phyloP scores from a whole-genome alignment of 1,284 basidiomycete species.

The Golubevia pallescens region DNA sequence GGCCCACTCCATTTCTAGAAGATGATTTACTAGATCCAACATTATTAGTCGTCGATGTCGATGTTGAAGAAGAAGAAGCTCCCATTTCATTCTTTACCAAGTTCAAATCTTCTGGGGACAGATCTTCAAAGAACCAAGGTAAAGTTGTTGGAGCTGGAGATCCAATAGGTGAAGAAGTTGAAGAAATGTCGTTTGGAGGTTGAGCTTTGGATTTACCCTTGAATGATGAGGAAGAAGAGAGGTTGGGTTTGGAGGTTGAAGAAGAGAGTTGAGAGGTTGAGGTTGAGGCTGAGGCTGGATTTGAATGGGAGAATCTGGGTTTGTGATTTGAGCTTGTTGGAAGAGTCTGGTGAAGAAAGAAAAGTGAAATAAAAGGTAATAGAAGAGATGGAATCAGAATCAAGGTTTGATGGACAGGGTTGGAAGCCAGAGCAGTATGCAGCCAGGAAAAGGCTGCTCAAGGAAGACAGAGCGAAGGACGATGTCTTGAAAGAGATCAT shows the following conservation, averaged over 20 bases:
- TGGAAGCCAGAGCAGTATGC: no score
- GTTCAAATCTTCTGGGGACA: slow-evolving; percentile 46
- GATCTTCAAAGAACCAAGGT: slow-evolving; percentile 60
- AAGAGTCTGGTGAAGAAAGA: neutral
- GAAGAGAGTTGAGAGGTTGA: neutral
- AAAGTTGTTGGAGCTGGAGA: slow-evolving; percentile 14
- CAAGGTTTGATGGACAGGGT: no score
- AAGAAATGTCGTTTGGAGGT: neutral
- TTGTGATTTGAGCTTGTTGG: slow-evolving; percentile 5
- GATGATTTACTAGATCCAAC: slow-evolving; percentile 9
- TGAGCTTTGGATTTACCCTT: neutral
- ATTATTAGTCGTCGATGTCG: slow-evolving; percentile 19
- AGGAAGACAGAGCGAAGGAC: slow-evolving; percentile 8
- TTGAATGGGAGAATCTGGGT: slow-evolving; percentile 6
- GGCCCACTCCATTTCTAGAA: neutral
- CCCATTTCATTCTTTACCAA: slow-evolving; percentile 32
- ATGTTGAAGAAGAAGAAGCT: no score
- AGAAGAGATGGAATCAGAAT: no score
- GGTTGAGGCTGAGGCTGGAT: slow-evolving; percentile 10
- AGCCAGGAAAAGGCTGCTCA: no score
- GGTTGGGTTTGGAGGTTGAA: neutral
- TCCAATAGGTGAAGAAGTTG: slow-evolving; percentile 1
- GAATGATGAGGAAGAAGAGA: neutral
- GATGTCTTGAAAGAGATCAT: slow-evolving; percentile 2
- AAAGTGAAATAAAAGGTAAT: neutral